These are phyloP conservation scores for Cystobasidium tubakii DNA, from an alignment of 768 basidiomycete species.

Conservation along the genomic window DNA sequence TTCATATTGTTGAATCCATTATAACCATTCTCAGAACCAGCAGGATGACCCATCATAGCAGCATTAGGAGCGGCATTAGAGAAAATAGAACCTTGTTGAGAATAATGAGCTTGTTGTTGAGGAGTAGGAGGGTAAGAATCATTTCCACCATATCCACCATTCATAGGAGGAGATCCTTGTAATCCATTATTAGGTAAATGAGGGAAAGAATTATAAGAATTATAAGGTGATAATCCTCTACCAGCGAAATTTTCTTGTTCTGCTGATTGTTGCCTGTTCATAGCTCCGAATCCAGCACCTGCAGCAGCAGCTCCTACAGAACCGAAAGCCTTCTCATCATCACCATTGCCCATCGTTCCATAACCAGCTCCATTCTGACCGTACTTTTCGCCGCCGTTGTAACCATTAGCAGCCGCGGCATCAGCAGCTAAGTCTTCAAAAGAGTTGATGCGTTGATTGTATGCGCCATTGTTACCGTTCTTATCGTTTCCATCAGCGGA, in stretches of 20 bases:
- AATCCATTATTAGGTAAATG: constrained; percentile 2
- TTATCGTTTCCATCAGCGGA: not conserved
- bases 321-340: not conserved
- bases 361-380: constrained; percentile 9
- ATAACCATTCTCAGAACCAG: not conserved
- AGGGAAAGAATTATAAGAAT: not conserved
- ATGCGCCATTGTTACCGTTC: not conserved
- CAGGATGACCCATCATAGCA: not conserved
- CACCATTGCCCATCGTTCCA: not conserved
- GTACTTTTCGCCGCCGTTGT: not conserved
- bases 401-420: not conserved
- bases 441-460: constrained; percentile 26
- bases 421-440: constrained; percentile 14
- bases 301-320: not conserved
- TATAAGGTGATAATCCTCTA: constrained; percentile 18
- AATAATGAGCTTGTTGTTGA: constrained; percentile 10
- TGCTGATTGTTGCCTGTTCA: not conserved
- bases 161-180: not conserved
- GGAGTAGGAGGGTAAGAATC: constrained; percentile 18
- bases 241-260: constrained; percentile 13
- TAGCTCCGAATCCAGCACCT: not conserved
- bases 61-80: not conserved
- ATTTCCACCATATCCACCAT: constrained; percentile 4
- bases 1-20: not conserved
- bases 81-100: constrained; percentile 1